Base-by-base conservation (phyloP, 2,329 filamentous ascomycete genomes). In the Gyromitra esculenta region DNA sequence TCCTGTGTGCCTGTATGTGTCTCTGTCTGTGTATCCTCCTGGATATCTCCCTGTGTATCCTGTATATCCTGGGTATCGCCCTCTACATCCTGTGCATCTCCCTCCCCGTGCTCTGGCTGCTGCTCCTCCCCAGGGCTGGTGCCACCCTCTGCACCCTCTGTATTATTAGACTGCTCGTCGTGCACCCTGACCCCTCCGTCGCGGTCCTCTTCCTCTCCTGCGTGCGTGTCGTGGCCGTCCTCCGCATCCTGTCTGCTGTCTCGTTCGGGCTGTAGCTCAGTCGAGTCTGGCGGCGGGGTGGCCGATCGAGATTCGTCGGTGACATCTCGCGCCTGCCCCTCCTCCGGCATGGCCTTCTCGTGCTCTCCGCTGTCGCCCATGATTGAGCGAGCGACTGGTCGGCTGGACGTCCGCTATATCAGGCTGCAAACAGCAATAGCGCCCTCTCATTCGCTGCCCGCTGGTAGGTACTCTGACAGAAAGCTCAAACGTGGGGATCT, bases 261-360 rank as follows among this genome's bases (percentile, higher is more conserved):
- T 41, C 9, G n/a, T 56, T 74, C 71, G 48, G 54, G 37, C 72
- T 69, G 72, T 68, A 45, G n/a, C 64, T 35, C 41, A 69, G 54
- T 69, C 39, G 39, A 70, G 71, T 69, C 45, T 70, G 60, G 57
- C 65, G 25, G 48, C 21, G 9, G 45, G 31, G 54, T 7, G 54
- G 54, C 18, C 59, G 72, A 75, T 75, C 72, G 72, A 65, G 71
- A 74, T 74, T 75, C 59, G 65, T 41, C 59, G 37, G 35, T n/a
- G 45, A 13, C 48, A 74, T 69, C 64, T 68, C 60, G 59, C 48
- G 35, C 52, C 56, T 39, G 31, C 63, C n/a, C 63, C 63, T 52
- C 63, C 41, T n/a, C 35, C 43, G 9, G 1, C 39, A 60, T 62
- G 9, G 7, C 45, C 37, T n/a, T 13, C 35, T 39, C 45, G 13